phyloP scores from a whole-genome alignment of 75 land plant species.

The Isoetes taiwanensis region DNA sequence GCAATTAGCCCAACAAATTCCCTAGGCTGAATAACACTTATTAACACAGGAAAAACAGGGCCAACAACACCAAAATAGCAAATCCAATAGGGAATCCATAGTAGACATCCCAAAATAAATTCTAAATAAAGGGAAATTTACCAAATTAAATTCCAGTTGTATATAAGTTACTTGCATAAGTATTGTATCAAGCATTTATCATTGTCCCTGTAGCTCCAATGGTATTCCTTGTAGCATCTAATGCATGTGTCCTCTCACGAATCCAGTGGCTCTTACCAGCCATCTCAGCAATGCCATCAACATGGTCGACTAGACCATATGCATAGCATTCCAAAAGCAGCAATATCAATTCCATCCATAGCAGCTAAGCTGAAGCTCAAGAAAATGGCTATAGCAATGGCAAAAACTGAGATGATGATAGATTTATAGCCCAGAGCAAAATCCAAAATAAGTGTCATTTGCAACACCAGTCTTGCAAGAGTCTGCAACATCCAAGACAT shows the following conservation, averaged over 20 bases:
- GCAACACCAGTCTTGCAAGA: constrained; percentile 6
- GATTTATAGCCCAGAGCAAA: constrained; percentile 1
- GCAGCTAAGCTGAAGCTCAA: constrained; percentile 1
- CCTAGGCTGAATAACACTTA: constrained; percentile 1
- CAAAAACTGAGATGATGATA: neutral
- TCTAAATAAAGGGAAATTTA: neutral
- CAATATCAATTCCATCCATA: neutral
- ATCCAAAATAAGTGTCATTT: neutral
- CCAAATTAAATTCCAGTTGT: neutral
- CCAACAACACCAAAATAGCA: neutral
- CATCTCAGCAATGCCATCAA: constrained; percentile 1
- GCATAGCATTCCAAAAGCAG: constrained; percentile 6
- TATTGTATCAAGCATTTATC: neutral
- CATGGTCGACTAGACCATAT: constrained; percentile 1
- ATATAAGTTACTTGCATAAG: neutral
- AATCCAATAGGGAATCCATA: constrained; percentile 1
- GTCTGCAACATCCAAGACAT: neutral
- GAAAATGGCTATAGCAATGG: constrained; percentile 2
- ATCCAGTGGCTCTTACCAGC: neutral
- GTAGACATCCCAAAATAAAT: too few species aligned
- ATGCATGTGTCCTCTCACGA: constrained; percentile 4
- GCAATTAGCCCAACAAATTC: neutral
- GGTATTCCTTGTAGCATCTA: constrained; percentile 5
- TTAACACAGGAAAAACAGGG: neutral
- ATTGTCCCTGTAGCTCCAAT: neutral